Evolutionary conservation across 768 basidiomycete species (phyloP), one percentile per base, ranked within the genome.

Genomic region (Calvatia gigantea): DNA sequence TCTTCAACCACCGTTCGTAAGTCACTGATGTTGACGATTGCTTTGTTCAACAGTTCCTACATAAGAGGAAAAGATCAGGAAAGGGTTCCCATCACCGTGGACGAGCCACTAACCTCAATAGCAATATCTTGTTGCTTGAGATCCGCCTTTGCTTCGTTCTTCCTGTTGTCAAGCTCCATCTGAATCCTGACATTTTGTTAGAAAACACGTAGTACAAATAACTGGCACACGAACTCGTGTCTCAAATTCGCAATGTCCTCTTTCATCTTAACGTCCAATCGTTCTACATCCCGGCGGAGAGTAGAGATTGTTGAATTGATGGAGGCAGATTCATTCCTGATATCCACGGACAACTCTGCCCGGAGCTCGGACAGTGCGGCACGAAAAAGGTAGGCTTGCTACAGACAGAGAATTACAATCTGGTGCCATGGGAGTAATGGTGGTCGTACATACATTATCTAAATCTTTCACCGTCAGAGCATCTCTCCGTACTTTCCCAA

Each of bases 361-460:
- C 92, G 81, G 44, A 96, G 75, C 67, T 98, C 94, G 1, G 91
- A 91, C 33, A 98, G 70, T 0, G 96, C 97, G 17, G 97, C 97
- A 43, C 87, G 85, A 70, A 97, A 97, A 29, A 98, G 76, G 69
- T 98, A 98, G 15, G 94, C 94, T 86, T 95, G 91, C 93, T 97
- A 29, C 25, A 47, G 38, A 29, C 39, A 41, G 52, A 48, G 27
- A 4, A 25, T 35, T 35, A 25, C 14, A 32, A 44, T 39, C 21
- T 32, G 42, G 12, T 15, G 15, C 21, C 17, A 39, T 31, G 47
- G 23, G 51, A 28, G 58, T 12, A 29, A 25, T 29, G 21, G 41
- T 45, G 14, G 47, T 23, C 4, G 49, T 19, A 75, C 87, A 51
- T 67, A 91, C 91, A 67, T 91, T 92, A 65, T 91, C 91, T 38